Base-by-base conservation (phyloP, 805 yeast species). In the Ogataea methanolica region DNA sequence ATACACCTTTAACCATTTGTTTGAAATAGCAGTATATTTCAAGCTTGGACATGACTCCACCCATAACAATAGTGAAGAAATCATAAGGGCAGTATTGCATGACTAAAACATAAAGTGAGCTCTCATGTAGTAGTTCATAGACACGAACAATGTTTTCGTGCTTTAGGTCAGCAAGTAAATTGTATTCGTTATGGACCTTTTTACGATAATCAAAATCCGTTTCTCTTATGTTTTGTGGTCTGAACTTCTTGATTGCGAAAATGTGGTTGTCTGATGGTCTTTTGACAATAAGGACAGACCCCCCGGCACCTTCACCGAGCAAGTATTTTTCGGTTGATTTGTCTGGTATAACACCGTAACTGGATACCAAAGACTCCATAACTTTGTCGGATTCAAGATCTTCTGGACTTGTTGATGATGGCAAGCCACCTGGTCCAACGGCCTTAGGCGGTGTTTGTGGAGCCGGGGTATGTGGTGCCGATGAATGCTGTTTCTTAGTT, bases 21-120 rank as follows among this genome's bases (percentile, higher is more conserved):
- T 78, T 83, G 64, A 90, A 87, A 60, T 88, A 89, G 64, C 97
- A 90, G 44, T 73, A 76, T 5, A 85, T 74, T 65, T 91, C 97
- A 26, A 75, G 71, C 34, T 74, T 72, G 15, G 79, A 69, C 90
- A 90, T 83, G 47, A 82, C 67, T 2, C 92, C 96, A 39, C 87
- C 77, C 97, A 92, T 92, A 33, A 92, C 97, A 45, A 92, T 75
- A 40, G 94, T 88, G 67, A 92, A 92, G 61, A 92, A 88, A 68
- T 92, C 99, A 63, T 76, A 89, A 2, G 89, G 92, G 46, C 95
- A 87, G 64, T 85, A 92, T 62, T 92, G 97, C 96, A 94, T 91
- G 34, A 92, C 85, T 52, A 92, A 87, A 48, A 78, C 77, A 60
- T 79, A 82, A 49, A 71, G 71, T 37, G 73, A 72, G 21, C 77